phyloP scores from a whole-genome alignment of 2,329 filamentous ascomycete genomes.

The Monilinia laxa region DNA sequence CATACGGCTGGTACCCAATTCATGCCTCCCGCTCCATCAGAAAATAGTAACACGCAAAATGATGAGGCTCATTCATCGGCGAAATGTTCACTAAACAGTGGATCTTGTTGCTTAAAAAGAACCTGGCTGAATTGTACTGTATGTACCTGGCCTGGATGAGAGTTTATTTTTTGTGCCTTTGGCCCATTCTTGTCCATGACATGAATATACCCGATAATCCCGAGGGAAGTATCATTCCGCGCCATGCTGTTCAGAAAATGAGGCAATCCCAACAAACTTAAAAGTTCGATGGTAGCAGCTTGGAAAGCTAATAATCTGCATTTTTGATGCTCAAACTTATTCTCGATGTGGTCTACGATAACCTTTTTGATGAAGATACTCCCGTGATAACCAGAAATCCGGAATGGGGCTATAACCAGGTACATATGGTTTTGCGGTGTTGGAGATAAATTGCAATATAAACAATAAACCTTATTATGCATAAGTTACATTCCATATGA shows the following conservation, averaged over 20 bases:
- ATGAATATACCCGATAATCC: constrained; percentile 21
- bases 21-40: background rate
- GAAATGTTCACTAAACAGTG: constrained; percentile 21
- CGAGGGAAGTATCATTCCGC: background rate
- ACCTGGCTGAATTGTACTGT: constrained; percentile 15
- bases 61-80: constrained; percentile 15
- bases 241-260: constrained; percentile 6
- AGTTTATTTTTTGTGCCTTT: background rate
- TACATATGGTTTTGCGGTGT: constrained; percentile 23
- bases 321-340: constrained; percentile 5
- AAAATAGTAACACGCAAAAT: background rate
- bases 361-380: constrained; percentile 6
- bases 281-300: background rate
- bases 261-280: background rate
- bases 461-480: constrained; percentile 24
- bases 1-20: background rate
- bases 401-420: constrained; percentile 24
- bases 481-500: constrained; percentile 20
- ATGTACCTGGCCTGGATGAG: constrained; percentile 1
- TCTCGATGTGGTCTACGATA: background rate
- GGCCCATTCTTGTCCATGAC: constrained; percentile 5
- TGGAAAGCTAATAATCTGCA: background rate
- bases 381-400: constrained; percentile 23
- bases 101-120: constrained; percentile 3
- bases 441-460: constrained; percentile 24